Evolutionary conservation across 2,329 filamentous ascomycete species (phyloP), one percentile per base, ranked within the genome.

Genomic region (Alternaria longipes): DNA sequence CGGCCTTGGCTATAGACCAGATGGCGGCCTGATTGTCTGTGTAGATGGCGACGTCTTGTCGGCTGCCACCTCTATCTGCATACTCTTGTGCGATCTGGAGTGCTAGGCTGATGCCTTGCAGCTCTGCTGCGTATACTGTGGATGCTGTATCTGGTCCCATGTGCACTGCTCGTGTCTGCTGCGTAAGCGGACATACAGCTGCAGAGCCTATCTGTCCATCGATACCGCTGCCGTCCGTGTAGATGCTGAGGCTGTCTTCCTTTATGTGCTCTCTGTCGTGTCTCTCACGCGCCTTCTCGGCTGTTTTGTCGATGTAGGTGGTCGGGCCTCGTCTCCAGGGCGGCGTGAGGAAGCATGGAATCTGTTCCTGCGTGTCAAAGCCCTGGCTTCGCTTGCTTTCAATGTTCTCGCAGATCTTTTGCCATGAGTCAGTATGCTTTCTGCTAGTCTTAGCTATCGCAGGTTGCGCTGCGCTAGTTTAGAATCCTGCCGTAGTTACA

Each of bases 171-270:
- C 47, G 50, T 30, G 51, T 58, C 53, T 67, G n/a, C 46, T 70
- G 36, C 22, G 34, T 65, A 9, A 63, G 54, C 38, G 54, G 67
- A 41, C 59, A 70, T 9, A 67, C 52, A 47, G 59, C 66, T 32
- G 63, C 63, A 16, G 22, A 47, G 14, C 65, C 57, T 30, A 58
- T 68, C 45, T 64, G 42, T 28, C 59, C 54, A 12, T 69, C 47
- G 41, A 67, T 70, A 14, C 68, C 53, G 50, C 68, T 71, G 7
- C 68, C 54, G 42, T 71, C 63, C 45, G 59, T 71, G 53, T 66
- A 69, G 53, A 71, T 71, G 51, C 63, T 66, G 14, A 71, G 60
- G 63, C 56, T 52, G 22, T 49, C 32, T 54, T 34, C 24, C 32
- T 60, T 28, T 51, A 60, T 20, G 36, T 54, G 28, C 47, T 59